These are phyloP conservation scores for Macaranga tanarius DNA, from an alignment of 441 rosid species.

Conservation along the genomic window DNA sequence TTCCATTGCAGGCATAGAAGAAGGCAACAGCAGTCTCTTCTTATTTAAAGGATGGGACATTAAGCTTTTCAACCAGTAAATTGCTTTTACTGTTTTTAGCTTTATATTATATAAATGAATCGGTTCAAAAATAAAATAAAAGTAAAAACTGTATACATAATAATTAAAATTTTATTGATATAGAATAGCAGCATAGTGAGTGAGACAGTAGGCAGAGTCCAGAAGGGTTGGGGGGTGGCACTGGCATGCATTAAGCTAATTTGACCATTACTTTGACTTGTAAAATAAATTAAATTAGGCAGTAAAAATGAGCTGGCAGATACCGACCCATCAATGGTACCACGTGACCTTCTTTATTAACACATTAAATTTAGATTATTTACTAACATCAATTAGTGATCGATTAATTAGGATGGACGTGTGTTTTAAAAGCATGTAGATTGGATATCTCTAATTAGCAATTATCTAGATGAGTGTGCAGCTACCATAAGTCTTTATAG, in stretches of 20 bases:
- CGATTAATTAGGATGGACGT: too few relatives aligned
- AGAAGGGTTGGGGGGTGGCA: conserved; percentile 9
- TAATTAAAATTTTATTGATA: too few relatives aligned
- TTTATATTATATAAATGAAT: too few relatives aligned
- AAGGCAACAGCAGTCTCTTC: conserved; percentile 21
- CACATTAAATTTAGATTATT: neutral
- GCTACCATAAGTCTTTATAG: too few relatives aligned
- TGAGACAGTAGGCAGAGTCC: conserved; percentile 22
- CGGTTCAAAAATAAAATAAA: too few relatives aligned
- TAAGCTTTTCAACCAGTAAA: conserved; percentile 11
- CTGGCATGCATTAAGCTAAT: conserved; percentile 24
- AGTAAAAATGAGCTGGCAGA: conserved; percentile 65
- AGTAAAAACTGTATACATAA: too few relatives aligned
- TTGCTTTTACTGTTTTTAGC: conserved; percentile 22
- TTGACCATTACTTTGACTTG: conserved; percentile 47
- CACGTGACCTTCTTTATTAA: conserved; percentile 40
- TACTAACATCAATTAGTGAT: too few relatives aligned
- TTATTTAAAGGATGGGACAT: neutral
- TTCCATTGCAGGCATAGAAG: conserved; percentile 24
- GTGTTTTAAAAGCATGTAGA: too few relatives aligned
- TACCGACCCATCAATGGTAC: conserved; percentile 51
- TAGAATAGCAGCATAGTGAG: conserved; percentile 9
- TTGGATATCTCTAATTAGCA: too few relatives aligned
- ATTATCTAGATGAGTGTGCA: too few relatives aligned
- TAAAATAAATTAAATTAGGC: conserved; percentile 25